Evolutionary conservation across 2,329 filamentous ascomycete species (phyloP).

Genomic region (Delphinella strobiligena): DNA sequence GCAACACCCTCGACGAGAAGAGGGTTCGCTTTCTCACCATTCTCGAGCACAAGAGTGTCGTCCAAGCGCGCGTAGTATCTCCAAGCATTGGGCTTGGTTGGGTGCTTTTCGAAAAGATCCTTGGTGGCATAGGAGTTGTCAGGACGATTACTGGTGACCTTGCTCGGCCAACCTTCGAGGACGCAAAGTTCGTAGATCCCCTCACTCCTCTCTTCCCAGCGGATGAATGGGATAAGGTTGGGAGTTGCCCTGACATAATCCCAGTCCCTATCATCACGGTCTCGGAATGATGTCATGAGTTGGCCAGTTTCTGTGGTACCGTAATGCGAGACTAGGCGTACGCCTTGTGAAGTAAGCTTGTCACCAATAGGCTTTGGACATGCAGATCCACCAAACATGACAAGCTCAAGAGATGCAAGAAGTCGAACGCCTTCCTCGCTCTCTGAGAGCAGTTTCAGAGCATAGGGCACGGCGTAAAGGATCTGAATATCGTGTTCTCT

Average conservation of each 20-base stretch:
- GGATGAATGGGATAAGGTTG: conserved; percentile 29
- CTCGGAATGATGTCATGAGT: conserved; percentile 45
- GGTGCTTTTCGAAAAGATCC: conserved; percentile 32
- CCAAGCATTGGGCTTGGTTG: conserved; percentile 26
- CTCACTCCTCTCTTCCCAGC: conserved; percentile 20
- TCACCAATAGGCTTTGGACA: conserved; percentile 16
- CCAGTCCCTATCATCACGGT: conserved; percentile 41
- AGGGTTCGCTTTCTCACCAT: conserved; percentile 35
- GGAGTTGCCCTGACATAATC: conserved; percentile 41
- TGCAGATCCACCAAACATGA: conserved; percentile 16
- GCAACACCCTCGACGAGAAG: conserved; percentile 39
- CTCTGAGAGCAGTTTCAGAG: conserved; percentile 48
- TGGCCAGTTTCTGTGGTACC: conserved; percentile 46
- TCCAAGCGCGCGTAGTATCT: conserved; percentile 31
- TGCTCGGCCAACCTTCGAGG: conserved; percentile 11
- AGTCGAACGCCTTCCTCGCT: conserved; percentile 32
- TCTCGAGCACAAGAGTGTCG: conserved; percentile 31
- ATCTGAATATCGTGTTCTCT: conserved; percentile 28
- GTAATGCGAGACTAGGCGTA: conserved; percentile 14
- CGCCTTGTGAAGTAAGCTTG: conserved; percentile 12
- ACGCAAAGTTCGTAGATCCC: conserved; percentile 26
- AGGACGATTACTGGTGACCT: conserved; percentile 28
- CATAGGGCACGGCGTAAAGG: conserved; percentile 51
- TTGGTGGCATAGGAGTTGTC: conserved; percentile 35
- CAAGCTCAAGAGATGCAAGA: conserved; percentile 11